phyloP scores from a whole-genome alignment of 2,329 filamentous ascomycete genomes.

The Neocucurbitaria cava region DNA sequence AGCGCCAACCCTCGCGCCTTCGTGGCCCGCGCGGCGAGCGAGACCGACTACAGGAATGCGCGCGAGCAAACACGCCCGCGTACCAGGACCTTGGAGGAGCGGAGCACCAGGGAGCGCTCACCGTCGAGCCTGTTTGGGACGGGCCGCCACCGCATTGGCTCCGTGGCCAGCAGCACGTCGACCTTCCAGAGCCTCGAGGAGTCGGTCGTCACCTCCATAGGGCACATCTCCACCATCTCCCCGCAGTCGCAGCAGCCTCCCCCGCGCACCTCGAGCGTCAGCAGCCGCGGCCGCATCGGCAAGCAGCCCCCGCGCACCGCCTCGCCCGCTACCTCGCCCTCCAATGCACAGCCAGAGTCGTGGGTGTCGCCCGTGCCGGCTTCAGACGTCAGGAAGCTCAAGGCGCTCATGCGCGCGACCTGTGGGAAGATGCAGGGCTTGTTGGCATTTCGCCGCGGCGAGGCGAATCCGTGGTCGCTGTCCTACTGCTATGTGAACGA shows the following conservation, averaged over 20 bases:
- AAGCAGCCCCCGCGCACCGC: constrained; percentile 35
- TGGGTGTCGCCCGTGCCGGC: constrained; percentile 57
- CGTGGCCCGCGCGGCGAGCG: constrained; percentile 41
- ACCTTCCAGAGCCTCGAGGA: constrained; percentile 55
- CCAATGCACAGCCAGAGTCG: constrained; percentile 39
- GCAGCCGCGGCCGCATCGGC: constrained; percentile 37
- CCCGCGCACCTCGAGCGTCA: constrained; percentile 39
- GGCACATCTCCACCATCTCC: constrained; percentile 50
- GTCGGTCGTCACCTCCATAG: constrained; percentile 50
- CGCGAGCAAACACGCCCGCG: constrained; percentile 61
- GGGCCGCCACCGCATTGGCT: constrained; percentile 71
- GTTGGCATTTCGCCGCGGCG: constrained; percentile 72
- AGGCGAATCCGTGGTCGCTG: constrained; percentile 68
- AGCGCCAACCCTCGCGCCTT: constrained; percentile 34
- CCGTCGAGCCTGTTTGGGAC: constrained; percentile 50
- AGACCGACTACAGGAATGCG: constrained; percentile 41
- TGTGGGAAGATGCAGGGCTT: constrained; percentile 82
- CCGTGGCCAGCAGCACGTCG: constrained; percentile 68
- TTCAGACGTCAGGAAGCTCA: constrained; percentile 73
- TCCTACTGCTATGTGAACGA: constrained; percentile 83
- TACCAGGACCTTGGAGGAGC: constrained; percentile 59
- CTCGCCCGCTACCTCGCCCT: constrained; percentile 29
- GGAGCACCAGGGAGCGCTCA: constrained; percentile 48
- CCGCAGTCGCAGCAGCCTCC: constrained; percentile 34
- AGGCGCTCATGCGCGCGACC: constrained; percentile 77